A percentile compares a stretch with the other conserved stretches of the same genome.
phyloP scores from a whole-genome alignment of 345 rosid genomes.

The Erodium maritimum region DNA sequence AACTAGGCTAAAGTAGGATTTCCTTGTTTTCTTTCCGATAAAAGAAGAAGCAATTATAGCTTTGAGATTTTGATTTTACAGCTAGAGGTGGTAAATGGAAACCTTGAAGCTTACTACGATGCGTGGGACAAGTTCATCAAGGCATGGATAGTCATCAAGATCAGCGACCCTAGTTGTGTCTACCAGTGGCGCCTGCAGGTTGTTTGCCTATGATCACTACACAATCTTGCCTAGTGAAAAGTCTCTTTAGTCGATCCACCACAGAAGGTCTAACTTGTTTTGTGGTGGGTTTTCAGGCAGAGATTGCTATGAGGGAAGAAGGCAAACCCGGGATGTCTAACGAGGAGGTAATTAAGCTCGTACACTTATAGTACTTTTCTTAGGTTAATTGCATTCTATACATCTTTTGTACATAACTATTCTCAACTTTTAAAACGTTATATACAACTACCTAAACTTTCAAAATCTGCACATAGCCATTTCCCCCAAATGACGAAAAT shows the following conservation, averaged over 20 bases:
- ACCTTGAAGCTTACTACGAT: conserved; percentile 72
- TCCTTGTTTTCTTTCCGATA: no score
- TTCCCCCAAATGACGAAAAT: no score
- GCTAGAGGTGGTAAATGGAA: conserved; percentile 71
- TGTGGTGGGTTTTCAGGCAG: conserved; percentile 44
- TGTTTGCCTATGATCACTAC: not conserved
- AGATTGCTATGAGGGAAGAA: conserved; percentile 82
- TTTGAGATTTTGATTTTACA: conserved; percentile 12
- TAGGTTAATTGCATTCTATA: no score
- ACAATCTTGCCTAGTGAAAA: no score
- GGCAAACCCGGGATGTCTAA: conserved; percentile 86
- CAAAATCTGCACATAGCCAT: no score
- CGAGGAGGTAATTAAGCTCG: conserved; percentile 73
- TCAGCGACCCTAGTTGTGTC: conserved; percentile 80
- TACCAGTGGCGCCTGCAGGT: conserved; percentile 97
- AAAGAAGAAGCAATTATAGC: no score
- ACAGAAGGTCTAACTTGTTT: not conserved
- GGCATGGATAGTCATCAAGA: conserved; percentile 80
- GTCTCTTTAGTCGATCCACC: no score
- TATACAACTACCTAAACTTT: no score
- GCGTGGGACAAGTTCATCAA: conserved; percentile 84
- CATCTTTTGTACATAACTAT: no score
- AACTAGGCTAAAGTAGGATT: no score
- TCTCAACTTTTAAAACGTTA: no score
- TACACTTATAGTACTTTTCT: no score